phyloP scores from a whole-genome alignment of 306 rosid species.

The Cucurbita pepo region DNA sequence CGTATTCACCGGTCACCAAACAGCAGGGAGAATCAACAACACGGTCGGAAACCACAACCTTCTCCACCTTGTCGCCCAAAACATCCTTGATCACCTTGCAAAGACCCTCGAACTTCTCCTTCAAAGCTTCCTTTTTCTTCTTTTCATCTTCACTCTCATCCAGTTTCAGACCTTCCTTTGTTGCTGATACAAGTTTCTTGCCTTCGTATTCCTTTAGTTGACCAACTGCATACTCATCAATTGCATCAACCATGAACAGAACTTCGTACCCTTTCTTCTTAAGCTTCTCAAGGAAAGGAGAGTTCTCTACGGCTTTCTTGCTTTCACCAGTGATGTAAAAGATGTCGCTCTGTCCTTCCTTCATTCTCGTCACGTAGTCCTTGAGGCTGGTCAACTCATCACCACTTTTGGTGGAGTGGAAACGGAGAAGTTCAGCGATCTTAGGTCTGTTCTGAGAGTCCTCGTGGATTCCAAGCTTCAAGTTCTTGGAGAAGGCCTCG shows the following conservation, averaged over 20 bases:
- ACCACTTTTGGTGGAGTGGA: conserved; percentile 17
- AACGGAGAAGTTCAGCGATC: conserved; percentile 15
- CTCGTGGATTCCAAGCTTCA: conserved; percentile 19
- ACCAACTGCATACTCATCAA: conserved; percentile 16
- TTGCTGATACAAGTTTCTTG: conserved; percentile 18
- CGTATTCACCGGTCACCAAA: conserved; percentile 17
- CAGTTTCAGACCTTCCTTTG: conserved; percentile 15
- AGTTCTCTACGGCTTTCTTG: conserved; percentile 20
- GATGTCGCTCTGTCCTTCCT: conserved; percentile 19
- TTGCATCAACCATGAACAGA: conserved; percentile 17
- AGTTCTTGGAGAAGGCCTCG: conserved; percentile 17
- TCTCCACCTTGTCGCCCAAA: conserved; percentile 18
- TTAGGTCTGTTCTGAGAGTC: conserved; percentile 19
- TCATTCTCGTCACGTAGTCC: conserved; percentile 7
- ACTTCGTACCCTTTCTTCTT: conserved; percentile 22
- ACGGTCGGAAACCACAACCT: conserved; percentile 12
- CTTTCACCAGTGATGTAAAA: conserved; percentile 21
- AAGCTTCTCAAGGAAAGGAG: conserved; percentile 19
- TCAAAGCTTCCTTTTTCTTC: conserved; percentile 7
- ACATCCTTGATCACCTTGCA: conserved; percentile 20
- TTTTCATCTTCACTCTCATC: conserved; percentile 19
- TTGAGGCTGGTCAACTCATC: conserved; percentile 21
- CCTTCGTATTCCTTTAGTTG: conserved; percentile 19
- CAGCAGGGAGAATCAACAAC: conserved; percentile 19
- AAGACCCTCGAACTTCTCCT: conserved; percentile 10